A percentile compares a stretch with the other conserved stretches of the same genome.
phyloP scores from a whole-genome alignment of 805 yeast species.

The Isabelozyma rhagii region DNA sequence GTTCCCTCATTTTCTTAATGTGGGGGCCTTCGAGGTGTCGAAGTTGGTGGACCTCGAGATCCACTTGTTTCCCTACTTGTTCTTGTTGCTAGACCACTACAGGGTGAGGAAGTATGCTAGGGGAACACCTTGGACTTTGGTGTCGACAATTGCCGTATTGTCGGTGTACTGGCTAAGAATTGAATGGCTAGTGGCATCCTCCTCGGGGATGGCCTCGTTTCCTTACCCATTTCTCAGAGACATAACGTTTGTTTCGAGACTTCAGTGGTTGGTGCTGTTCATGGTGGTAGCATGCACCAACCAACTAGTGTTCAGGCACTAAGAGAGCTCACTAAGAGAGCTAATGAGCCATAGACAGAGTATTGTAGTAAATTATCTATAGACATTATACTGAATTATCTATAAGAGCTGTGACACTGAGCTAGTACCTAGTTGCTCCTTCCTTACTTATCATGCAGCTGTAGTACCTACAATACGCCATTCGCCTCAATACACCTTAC shows the following conservation, averaged over 20 bases:
- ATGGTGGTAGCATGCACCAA: not conserved
- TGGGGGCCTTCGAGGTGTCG: slow-evolving; percentile 12
- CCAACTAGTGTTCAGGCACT: not conserved
- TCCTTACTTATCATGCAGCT: too few species aligned
- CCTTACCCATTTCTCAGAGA: slow-evolving; percentile 18
- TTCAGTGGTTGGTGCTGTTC: slow-evolving; percentile 7
- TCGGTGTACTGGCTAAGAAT: slow-evolving; percentile 13
- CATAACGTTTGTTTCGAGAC: slow-evolving; percentile 1
- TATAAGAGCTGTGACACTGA: too few species aligned
- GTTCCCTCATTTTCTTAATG: slow-evolving; percentile 13
- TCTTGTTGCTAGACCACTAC: slow-evolving; percentile 7
- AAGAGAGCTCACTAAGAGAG: not conserved
- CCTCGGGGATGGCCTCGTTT: slow-evolving; percentile 5
- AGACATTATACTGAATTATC: too few species aligned
- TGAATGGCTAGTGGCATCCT: slow-evolving; percentile 5
- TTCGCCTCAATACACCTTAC: too few species aligned
- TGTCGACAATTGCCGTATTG: slow-evolving; percentile 6
- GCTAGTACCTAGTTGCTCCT: too few species aligned
- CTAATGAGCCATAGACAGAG: too few species aligned
- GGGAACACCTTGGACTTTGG: slow-evolving; percentile 3
- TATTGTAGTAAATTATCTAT: too few species aligned
- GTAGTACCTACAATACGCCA: too few species aligned
- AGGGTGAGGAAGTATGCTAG: not conserved
- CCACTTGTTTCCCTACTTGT: slow-evolving; percentile 23
- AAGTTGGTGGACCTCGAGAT: slow-evolving; percentile 17